A percentile compares a stretch with the other conserved stretches of the same genome.
These are phyloP conservation scores for Euryodendron excelsum DNA, from an alignment of 148 eudicot species.

Conservation along the genomic window DNA sequence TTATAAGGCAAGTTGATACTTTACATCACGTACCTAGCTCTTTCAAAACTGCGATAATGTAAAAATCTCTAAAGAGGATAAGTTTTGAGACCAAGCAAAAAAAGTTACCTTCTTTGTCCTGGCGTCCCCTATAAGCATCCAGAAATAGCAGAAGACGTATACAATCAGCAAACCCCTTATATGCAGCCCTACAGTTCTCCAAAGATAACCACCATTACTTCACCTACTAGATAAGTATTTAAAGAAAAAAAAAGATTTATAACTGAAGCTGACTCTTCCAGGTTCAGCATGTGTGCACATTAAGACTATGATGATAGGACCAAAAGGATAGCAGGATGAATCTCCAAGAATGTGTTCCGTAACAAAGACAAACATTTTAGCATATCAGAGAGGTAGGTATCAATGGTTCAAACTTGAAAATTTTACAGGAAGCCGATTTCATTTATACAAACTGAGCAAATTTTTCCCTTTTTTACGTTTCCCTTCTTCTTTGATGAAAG, in stretches of 20 bases:
- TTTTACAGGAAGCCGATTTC: background rate
- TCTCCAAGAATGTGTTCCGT: background rate
- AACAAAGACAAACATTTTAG: background rate
- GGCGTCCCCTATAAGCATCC: conserved; percentile 92
- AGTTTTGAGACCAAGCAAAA: conserved; percentile 9
- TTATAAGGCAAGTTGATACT: background rate
- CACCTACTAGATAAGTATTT: background rate
- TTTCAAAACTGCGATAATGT: conserved; percentile 2
- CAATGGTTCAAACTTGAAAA: background rate
- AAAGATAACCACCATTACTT: conserved; percentile 16
- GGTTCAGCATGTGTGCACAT: background rate
- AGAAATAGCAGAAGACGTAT: conserved; percentile 93
- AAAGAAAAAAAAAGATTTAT: background rate
- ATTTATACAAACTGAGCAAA: background rate
- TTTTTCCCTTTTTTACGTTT: background rate
- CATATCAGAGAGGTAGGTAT: background rate
- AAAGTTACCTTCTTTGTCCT: conserved; percentile 88
- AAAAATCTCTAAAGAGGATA: background rate
- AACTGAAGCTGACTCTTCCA: background rate
- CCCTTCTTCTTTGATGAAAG: background rate
- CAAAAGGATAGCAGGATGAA: background rate
- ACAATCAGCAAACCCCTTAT: conserved; percentile 97
- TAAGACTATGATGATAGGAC: background rate
- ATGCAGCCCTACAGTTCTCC: conserved; percentile 82
- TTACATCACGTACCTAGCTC: conserved; percentile 11